Evolutionary conservation across 305 asterid genomes (phyloP), one percentile per base, ranked within the genome.

Genomic region (Coffea humblotiana): DNA sequence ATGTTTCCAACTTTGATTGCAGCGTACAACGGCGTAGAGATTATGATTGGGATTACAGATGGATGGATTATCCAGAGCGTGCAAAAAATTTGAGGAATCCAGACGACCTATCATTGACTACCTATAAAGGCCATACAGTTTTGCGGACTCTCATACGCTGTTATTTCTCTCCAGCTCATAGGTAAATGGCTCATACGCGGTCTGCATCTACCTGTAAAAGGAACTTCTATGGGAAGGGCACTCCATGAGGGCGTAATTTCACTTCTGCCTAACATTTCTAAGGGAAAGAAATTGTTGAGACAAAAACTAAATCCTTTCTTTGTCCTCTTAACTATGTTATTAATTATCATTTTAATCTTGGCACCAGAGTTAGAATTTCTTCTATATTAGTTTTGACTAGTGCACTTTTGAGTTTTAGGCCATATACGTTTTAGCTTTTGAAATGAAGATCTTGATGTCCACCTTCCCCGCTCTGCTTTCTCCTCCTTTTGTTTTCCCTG

Each of bases 91-190:
- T 78, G 82, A 84, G 80, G 80, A 90, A 85, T 77, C 88, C 90
- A 3, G 85, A 86, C 74, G 99, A 96, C 81, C 82, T 90, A 56
- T 96, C 99, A 76, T 74, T 96, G 87, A 86, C 93, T 83, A 96
- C 99, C 32, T 96, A 92, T 80, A 90, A 81, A 90, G 98, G 99
- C 80, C 98, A 96, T 74, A 49, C 87, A 9, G 99, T 96, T 66
- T 84, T 96, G 85, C 93, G 90, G 77, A 96, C 99, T 82, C 97
- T 94, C 77, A 89, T 96, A 72, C 99, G 97, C 32, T 91, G 98
- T 78, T 93, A 96, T 85, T 96, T 96, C 90, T 96, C 99, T 52
- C 99, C 99, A 13, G 90, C 88, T 14, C 84, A 83, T 79, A 96
- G 98, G 98, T 94, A 88, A 82, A 51, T 71, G 66, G 23, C 35